Evolutionary conservation across 2,329 filamentous ascomycete genomes (phyloP).

Genomic region (Coniochaeta hoffmannii): DNA sequence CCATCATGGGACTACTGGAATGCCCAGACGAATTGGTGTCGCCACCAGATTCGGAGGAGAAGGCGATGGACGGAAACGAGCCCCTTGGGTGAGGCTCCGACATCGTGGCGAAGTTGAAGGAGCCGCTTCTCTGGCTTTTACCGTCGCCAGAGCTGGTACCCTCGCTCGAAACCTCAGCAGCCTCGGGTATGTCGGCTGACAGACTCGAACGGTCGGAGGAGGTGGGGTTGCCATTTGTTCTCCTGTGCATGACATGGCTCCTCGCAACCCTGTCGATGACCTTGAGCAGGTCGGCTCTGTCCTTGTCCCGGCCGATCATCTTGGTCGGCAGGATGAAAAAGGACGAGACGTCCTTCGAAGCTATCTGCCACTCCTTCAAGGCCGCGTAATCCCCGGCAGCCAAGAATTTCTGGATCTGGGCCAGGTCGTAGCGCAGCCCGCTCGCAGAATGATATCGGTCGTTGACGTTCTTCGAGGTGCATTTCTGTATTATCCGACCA

Average conservation of each 20-base stretch:
- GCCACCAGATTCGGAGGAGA: constrained; percentile 30
- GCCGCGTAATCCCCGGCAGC: constrained; percentile 65
- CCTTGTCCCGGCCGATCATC: constrained; percentile 73
- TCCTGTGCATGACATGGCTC: constrained; percentile 46
- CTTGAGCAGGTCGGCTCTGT: constrained; percentile 61
- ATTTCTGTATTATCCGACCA: constrained; percentile 79
- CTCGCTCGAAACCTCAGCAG: constrained; percentile 50
- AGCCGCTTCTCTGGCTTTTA: constrained; percentile 38
- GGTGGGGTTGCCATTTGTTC: constrained; percentile 31
- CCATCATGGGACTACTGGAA: constrained; percentile 24
- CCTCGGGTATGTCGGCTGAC: constrained; percentile 41
- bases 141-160: constrained; percentile 51
- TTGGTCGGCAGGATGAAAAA: constrained; percentile 79
- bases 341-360: constrained; percentile 79
- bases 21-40: constrained; percentile 40
- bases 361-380: constrained; percentile 68
- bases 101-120: constrained; percentile 36
- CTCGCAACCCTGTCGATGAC: constrained; percentile 71
- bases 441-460: constrained; percentile 88
- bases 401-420: constrained; percentile 65
- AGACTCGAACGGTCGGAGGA: constrained; percentile 47
- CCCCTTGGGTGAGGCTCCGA: constrained; percentile 33
- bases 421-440: constrained; percentile 74
- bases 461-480: constrained; percentile 80
- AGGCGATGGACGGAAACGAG: constrained; percentile 29